Base-by-base conservation (phyloP, 768 basidiomycete genomes). In the Hypholoma sublateritium region DNA sequence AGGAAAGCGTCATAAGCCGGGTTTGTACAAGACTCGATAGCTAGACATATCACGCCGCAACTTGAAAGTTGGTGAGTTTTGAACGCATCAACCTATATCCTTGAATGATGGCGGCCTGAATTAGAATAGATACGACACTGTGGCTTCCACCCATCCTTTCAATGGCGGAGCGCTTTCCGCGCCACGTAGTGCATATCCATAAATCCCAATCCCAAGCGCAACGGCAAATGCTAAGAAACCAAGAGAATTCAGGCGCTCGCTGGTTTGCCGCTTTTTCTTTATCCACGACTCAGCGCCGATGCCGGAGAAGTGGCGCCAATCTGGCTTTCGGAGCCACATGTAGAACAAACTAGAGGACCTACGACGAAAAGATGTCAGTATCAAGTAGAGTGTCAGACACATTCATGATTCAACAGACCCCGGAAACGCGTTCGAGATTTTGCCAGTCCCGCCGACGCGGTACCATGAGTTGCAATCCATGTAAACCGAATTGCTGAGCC, bases 391-490 rank as follows among this genome's bases (percentile, higher is more conserved):
- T 25, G 13, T 35, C 5, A 2, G 22, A 13, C 16, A 37, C 12
- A 50, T 46, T 37, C 22, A 13, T 65, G 62, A 4, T 46, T 37
- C 22, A 13, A 65, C 62, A 4, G 66, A 64, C 64, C 76, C 77
- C 43, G 76, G 79, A 53, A 81, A 80, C 3, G 72, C 67, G 53
- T 65, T 70, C 14, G 68, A 70, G 2, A 73, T 52, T 56, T 74
- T 78, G 4, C 77, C 77, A 1, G 56, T 67, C 6, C 71, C 68
- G 12, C 67, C 69, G 1, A 64, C 62, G 4, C 74, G 74, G 57
- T 77, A 75, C 75, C 76, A 80, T 4, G 77, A 77, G 17, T 59
- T 49, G 57, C 77, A 80, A 2, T 68, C 63, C 4, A 49, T 52
- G 37, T 72, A 80, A 14, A 76, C 72, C 1, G 73, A 73, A 4